Evolutionary conservation across 345 rosid species (phyloP), one percentile per base, ranked within the genome.

Genomic region (Acer yangbiense): DNA sequence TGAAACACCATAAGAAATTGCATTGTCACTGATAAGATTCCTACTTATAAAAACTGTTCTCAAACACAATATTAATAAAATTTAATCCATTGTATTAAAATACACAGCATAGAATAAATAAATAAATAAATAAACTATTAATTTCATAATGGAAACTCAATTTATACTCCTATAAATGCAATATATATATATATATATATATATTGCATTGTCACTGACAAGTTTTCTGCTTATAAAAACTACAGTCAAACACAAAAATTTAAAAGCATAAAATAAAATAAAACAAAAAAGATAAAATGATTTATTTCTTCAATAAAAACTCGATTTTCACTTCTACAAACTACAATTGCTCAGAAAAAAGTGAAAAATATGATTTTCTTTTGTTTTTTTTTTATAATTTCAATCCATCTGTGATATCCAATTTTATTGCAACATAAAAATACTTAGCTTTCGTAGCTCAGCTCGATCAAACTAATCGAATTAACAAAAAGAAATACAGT

Each of bases 1-100:
- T 95, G 77, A 46, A 63, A 67, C 12, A 39, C 9, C 3, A 60
- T 14, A 23, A 46, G 0, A 9, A 10, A 0, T 46, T 46, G 50
- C 13, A 46, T 11, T 46, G 50, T 46, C 16, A 48, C 32, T 11
- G 35, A 71, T 71, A 29, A 29, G 17, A 9, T 54, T 52, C 9
- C n/a, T 70, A 54, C 9, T 18, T 7, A 8, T 48, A 52, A 25
- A 0, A 27, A 35, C 39, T 0, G 6, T 0, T 4, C 39, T 35
- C 39, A 43, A 72, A 72, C 55, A 13, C 66, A 41, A 21, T 29
- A 0, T 8, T 12, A 12, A 39, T 63, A 21, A 21, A 29, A 58
- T 7, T 69, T 35, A 35, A 35, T 4, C 5, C 39, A 69, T 9
- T 25, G 7, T 70, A 52, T 29, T 69, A 25, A 0, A 3, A 17